Conservation (phyloP, 495 filamentous ascomycete species). For the Xylaria bambusicola region DNA sequence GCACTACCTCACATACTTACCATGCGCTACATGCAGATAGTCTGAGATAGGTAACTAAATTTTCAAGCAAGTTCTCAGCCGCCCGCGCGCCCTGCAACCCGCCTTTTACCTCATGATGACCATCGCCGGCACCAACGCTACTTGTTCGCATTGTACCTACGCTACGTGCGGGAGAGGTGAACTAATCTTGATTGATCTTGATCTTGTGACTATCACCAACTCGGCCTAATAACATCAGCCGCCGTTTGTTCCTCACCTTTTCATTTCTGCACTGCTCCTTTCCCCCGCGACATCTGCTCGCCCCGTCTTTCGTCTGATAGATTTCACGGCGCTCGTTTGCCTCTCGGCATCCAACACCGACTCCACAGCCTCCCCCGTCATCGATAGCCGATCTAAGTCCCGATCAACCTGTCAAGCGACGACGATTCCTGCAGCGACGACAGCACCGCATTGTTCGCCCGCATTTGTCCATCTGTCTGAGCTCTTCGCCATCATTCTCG, state of each 20-base stretch:
- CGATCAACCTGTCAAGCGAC: slow-evolving; percentile 9
- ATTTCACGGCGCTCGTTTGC: slow-evolving; percentile 10
- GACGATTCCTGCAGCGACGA: neutral
- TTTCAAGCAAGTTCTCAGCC: slow-evolving; percentile 17
- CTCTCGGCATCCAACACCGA: slow-evolving; percentile 9
- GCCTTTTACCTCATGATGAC: neutral
- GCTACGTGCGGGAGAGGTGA: neutral
- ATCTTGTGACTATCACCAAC: neutral
- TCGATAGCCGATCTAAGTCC: slow-evolving; percentile 13
- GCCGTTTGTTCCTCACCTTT: neutral
- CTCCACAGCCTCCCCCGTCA: slow-evolving; percentile 15
- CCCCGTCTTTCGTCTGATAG: neutral
- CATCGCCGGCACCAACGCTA: no score
- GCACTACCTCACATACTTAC: no score
- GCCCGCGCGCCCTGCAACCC: neutral
- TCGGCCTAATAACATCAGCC: neutral
- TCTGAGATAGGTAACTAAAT: neutral
- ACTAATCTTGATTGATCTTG: neutral
- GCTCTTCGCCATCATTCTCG: slow-evolving; percentile 19
- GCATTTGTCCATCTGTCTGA: neutral
- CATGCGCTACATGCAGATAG: no score
- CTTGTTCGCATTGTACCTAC: neutral
- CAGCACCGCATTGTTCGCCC: neutral
- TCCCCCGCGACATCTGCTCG: neutral
- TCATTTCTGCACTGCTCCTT: neutral